Conservation (phyloP, 352 stramenopile genomes). For the Phytophthora niederhauseri region DNA sequence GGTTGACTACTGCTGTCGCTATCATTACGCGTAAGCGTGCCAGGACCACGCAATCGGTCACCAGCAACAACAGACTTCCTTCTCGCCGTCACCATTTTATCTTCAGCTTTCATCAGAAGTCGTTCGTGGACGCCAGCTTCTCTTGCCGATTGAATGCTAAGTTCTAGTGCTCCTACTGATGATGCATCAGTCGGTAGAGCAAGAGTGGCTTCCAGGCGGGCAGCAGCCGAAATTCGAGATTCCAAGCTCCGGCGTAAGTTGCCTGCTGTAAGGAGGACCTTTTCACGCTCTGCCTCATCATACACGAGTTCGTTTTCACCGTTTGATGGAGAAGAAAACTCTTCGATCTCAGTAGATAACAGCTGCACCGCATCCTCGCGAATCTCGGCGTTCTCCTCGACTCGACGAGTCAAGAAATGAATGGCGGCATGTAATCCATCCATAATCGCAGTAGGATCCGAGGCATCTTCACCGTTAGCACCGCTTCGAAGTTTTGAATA, state of each 20-base stretch:
- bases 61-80: conserved; percentile 26
- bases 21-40: conserved; percentile 26
- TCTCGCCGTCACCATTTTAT: conserved; percentile 49
- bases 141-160: conserved; percentile 62
- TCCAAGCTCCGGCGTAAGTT: conserved; percentile 59
- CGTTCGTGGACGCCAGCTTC: conserved; percentile 65
- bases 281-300: conserved; percentile 39
- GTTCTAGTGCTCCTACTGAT: conserved; percentile 53
- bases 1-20: conserved; percentile 39
- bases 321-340: conserved; percentile 41
- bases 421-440: conserved; percentile 61
- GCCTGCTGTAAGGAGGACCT: conserved; percentile 48
- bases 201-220: conserved; percentile 54
- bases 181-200: conserved; percentile 50
- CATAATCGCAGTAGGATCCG: conserved; percentile 21
- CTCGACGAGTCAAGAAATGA: conserved; percentile 57
- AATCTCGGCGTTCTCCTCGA: conserved; percentile 59
- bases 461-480: conserved; percentile 15
- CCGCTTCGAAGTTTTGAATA: conserved; percentile 40
- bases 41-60: conserved; percentile 33
- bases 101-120: conserved; percentile 64
- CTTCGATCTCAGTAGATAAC: conserved; percentile 54
- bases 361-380: conserved; percentile 65
- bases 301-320: conserved; percentile 34
- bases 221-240: conserved; percentile 47